Base-by-base conservation (phyloP, 2,329 filamentous ascomycete genomes). In the Aspergillus ochraceus region DNA sequence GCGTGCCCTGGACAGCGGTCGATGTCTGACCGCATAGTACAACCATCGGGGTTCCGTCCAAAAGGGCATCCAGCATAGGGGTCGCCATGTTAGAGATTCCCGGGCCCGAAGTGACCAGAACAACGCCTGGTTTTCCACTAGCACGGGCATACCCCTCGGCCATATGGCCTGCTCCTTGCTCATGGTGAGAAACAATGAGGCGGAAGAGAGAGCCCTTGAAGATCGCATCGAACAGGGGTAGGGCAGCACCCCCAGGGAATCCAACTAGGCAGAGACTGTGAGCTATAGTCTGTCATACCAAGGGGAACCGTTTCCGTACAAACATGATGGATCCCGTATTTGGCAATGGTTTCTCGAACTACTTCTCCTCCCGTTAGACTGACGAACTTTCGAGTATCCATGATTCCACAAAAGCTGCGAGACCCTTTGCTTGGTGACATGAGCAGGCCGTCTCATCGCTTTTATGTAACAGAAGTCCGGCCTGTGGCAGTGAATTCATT, bases 91-190 rank as follows among this genome's bases (percentile, higher is more conserved):
- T 36, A 10, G 32, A 36, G 32, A 14, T 12, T 36, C 32, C 32
- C 10, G 32, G 32, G 4, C 32, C 32, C 32, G 32, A 36, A 36
- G 32, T 36, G 32, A 36, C 32, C 11, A 36, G 3, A 36, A 36
- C 32, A 14, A 36, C 32, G 32, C 32, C 32, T 36, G 32, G 32
- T 36, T 36, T 36, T 14, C 32, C 32, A 10, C 32, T 36, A 36
- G 32, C 32, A 36, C 32, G 32, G 11, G 32, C 32, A 26, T 56
- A 56, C 29, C 54, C 54, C 30, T 56, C 54, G 10, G 54, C 54
- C 47, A 56, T 56, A 29, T 56, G 54, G 14, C 45, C 54, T 14
- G 54, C 54, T 19, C 54, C 54, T 51, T 46, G 30, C 11, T 56
- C 54, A 29, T 56, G 46, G 10, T 36, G 54, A 9, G 54, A 39